Evolutionary conservation across 2,329 filamentous ascomycete species (phyloP).

Genomic region (Bretziella fagacearum): DNA sequence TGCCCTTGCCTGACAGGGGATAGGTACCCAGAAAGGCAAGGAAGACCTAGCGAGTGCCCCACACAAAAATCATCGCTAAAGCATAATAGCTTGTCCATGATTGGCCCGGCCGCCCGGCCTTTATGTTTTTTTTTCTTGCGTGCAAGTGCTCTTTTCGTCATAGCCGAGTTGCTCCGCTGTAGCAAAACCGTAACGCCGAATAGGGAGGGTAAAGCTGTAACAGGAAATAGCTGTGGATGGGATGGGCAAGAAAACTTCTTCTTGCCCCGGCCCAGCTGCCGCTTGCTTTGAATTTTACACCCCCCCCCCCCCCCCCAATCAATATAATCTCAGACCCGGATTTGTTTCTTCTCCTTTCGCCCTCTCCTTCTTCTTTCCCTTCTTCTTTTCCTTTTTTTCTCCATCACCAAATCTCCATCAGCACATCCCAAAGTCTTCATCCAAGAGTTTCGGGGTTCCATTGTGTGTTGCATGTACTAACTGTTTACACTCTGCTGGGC

Average conservation of each 20-base stretch:
- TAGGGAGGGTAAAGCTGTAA: slow-evolving; percentile 3
- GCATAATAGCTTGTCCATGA: slow-evolving; percentile 13
- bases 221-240: slow-evolving; percentile 2
- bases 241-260: not conserved
- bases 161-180: slow-evolving; percentile 15
- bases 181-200: slow-evolving; percentile 15
- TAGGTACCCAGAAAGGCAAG: slow-evolving; percentile 1
- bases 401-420: slow-evolving; percentile 1
- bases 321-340: slow-evolving; percentile 2
- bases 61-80: slow-evolving; percentile 3
- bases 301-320: not conserved
- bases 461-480: slow-evolving; percentile 11
- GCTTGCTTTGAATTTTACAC: not conserved
- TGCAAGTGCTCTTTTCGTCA: slow-evolving; percentile 15
- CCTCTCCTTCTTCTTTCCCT: slow-evolving; percentile 1
- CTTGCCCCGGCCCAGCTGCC: not conserved
- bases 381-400: slow-evolving; percentile 5
- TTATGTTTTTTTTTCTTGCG: slow-evolving; percentile 4
- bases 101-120: slow-evolving; percentile 15
- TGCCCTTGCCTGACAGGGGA: not conserved
- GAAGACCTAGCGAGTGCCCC: slow-evolving; percentile 2
- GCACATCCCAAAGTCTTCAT: slow-evolving; percentile 9
- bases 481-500: slow-evolving; percentile 11
- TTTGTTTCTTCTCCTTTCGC: slow-evolving; percentile 1
- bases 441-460: slow-evolving; percentile 3